Evolutionary conservation across 805 yeast species (phyloP).

Genomic region (Candida maltosa): DNA sequence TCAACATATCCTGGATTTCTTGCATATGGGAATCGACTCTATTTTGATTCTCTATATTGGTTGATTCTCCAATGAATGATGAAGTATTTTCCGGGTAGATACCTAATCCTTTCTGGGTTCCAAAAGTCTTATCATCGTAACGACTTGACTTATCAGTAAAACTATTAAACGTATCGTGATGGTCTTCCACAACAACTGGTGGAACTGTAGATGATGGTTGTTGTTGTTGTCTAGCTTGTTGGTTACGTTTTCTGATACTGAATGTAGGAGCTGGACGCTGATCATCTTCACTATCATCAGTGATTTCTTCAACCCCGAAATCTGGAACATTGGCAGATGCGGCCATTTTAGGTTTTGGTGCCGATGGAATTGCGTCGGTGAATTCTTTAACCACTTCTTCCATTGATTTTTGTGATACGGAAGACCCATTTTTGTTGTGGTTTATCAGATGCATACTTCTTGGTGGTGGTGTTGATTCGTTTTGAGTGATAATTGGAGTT

Average conservation of each 20-base stretch:
- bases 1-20: conserved; percentile 39
- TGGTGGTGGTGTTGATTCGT: not conserved
- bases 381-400: conserved; percentile 7
- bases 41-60: conserved; percentile 4
- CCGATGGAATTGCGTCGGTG: conserved; percentile 8
- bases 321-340: conserved; percentile 16
- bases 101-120: conserved; percentile 8
- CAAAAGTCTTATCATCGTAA: not conserved
- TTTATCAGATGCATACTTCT: not conserved
- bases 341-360: not conserved
- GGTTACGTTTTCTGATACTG: not conserved
- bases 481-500: no score
- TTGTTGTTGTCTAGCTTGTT: no score
- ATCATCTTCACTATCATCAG: conserved; percentile 25
- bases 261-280: not conserved
- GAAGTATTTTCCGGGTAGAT: conserved; percentile 5
- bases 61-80: conserved; percentile 7
- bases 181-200: no score
- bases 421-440: conserved; percentile 8
- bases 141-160: not conserved
- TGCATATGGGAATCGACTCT: conserved; percentile 25
- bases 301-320: conserved; percentile 36
- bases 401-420: conserved; percentile 2
- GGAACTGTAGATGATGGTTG: not conserved
- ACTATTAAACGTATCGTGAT: no score